Conservation (phyloP, 495 filamentous ascomycete species). For the Pseudevernia furfuracea region DNA sequence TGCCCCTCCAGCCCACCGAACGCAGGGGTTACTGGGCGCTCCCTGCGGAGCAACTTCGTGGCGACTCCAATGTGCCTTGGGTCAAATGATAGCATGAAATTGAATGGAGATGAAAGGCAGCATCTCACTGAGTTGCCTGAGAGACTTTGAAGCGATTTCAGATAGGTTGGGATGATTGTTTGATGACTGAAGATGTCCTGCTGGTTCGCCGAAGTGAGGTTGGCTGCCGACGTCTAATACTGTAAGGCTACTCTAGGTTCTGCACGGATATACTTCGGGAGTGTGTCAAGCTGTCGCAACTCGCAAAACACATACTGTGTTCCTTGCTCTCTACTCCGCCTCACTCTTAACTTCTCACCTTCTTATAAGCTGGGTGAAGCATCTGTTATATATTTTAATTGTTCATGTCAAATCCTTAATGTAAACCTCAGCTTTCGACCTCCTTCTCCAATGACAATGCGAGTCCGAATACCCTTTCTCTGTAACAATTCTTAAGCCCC, state of each 20-base stretch:
- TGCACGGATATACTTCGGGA: neutral
- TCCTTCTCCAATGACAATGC: conserved; percentile 40
- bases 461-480: conserved; percentile 66
- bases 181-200: conserved; percentile 24
- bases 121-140: conserved; percentile 6
- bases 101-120: conserved; percentile 14
- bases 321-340: too few relatives aligned
- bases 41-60: conserved; percentile 10
- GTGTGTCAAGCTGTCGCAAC: too few relatives aligned
- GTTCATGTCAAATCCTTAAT: neutral
- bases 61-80: conserved; percentile 3
- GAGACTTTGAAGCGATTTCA: conserved; percentile 7
- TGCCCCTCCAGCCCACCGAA: conserved; percentile 19
- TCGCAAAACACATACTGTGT: too few relatives aligned
- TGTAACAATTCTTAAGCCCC: conserved; percentile 36
- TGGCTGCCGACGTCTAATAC: neutral
- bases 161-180: conserved; percentile 30
- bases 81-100: conserved; percentile 19
- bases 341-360: too few relatives aligned
- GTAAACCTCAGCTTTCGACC: neutral
- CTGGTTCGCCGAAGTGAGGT: conserved; percentile 4
- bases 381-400: neutral
- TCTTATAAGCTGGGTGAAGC: neutral
- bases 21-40: conserved; percentile 12
- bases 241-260: too few relatives aligned